Conservation (phyloP, 805 yeast genomes). For the Nakazawaea anatomiae region DNA sequence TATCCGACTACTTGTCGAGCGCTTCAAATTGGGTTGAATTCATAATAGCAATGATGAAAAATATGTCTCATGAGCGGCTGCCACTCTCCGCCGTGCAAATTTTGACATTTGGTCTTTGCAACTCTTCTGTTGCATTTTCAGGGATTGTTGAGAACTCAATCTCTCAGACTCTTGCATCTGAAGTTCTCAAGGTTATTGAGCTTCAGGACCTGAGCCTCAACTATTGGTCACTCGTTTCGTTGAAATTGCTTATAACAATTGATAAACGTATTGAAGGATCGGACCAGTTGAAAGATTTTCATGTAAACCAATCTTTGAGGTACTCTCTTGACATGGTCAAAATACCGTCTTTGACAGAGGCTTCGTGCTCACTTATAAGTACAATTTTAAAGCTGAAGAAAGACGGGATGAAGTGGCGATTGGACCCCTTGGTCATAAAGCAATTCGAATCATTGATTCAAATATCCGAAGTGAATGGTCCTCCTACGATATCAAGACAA, state of each 20-base stretch:
- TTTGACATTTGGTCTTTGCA: conserved; percentile 19
- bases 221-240: conserved; percentile 23
- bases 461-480: conserved; percentile 57
- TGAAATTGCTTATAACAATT: conserved; percentile 14
- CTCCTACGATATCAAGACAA: conserved; percentile 37
- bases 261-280: background rate
- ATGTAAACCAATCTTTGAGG: conserved; percentile 24
- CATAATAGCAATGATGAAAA: conserved; percentile 13
- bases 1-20: conserved; percentile 17
- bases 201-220: conserved; percentile 12
- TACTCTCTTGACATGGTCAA: conserved; percentile 32
- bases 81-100: conserved; percentile 24
- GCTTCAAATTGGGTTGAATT: conserved; percentile 24
- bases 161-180: background rate
- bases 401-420: conserved; percentile 4
- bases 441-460: conserved; percentile 47
- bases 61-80: conserved; percentile 10
- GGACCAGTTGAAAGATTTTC: background rate
- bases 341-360: conserved; percentile 17
- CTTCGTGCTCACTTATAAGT: conserved; percentile 29
- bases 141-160: conserved; percentile 15
- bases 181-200: conserved; percentile 16
- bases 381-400: conserved; percentile 8
- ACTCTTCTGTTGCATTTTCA: background rate
- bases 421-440: conserved; percentile 36